Evolutionary conservation across 2,329 filamentous ascomycete species (phyloP).

Genomic region (Blastomyces parvus): DNA sequence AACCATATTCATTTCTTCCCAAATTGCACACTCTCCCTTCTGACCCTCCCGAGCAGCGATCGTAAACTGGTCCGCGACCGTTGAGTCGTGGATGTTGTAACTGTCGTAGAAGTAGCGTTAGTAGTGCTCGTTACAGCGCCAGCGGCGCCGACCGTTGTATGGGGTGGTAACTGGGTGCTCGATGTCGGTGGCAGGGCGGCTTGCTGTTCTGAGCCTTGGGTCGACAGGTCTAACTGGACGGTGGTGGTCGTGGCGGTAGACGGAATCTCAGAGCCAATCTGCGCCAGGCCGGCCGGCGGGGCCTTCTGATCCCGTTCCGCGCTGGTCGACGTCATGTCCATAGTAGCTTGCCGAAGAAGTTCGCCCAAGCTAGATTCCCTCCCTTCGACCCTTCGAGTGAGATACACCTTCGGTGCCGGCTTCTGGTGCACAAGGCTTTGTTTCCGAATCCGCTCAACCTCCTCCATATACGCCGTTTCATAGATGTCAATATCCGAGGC

Average conservation of each 20-base stretch:
- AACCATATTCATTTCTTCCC: neutral
- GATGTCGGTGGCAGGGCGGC: neutral
- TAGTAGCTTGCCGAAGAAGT: conserved; percentile 22
- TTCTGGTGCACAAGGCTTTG: conserved; percentile 30
- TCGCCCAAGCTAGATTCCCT: conserved; percentile 23
- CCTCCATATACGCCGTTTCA: conserved; percentile 74
- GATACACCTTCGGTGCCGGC: conserved; percentile 48
- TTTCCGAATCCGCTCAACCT: conserved; percentile 62
- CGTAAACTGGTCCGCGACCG: conserved; percentile 1
- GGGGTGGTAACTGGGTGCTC: neutral
- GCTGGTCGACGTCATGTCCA: neutral
- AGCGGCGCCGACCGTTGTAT: neutral
- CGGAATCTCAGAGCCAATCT: neutral
- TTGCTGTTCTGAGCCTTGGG: neutral
- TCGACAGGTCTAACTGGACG: neutral
- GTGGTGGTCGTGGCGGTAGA: neutral
- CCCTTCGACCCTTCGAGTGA: conserved; percentile 43
- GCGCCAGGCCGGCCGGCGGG: neutral
- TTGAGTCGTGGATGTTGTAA: neutral
- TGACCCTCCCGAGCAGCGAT: conserved; percentile 3
- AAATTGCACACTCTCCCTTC: conserved; percentile 3
- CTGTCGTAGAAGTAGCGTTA: neutral
- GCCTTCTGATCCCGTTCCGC: neutral
- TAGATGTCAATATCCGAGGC: conserved; percentile 82
- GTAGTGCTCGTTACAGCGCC: neutral